phyloP scores from a whole-genome alignment of 345 rosid species.

The Dipteronia dyeriana region DNA sequence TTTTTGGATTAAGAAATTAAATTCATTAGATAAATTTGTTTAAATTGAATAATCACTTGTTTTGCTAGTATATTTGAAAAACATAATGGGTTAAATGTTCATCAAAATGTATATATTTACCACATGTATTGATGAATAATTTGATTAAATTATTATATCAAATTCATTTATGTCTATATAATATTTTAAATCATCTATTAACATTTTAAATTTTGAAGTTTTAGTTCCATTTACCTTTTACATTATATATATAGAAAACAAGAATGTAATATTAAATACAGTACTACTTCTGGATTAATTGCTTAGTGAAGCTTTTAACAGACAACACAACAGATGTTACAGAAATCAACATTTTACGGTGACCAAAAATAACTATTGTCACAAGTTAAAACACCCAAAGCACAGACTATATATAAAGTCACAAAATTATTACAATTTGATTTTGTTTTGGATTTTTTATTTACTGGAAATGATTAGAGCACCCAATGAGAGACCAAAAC shows the following conservation, averaged over 20 bases:
- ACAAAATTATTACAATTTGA: constrained; percentile 24
- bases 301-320: not conserved
- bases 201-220: not conserved
- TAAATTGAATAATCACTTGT: no score
- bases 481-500: not conserved
- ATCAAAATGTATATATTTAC: no score
- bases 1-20: no score
- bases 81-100: no score
- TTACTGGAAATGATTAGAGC: not conserved
- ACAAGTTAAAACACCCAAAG: not conserved
- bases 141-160: not conserved
- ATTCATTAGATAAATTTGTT: no score
- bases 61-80: no score
- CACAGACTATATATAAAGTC: not conserved
- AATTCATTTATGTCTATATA: no score
- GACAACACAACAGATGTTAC: not conserved
- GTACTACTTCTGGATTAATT: constrained; percentile 1
- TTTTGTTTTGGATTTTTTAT: constrained; percentile 2
- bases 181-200: no score
- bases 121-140: not conserved
- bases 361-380: not conserved
- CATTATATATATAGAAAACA: not conserved
- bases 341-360: not conserved
- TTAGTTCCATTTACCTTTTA: no score
- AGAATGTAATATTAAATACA: not conserved